Conservation (phyloP, 2,329 filamentous ascomycete species). For the Plectosphaerella plurivora region DNA sequence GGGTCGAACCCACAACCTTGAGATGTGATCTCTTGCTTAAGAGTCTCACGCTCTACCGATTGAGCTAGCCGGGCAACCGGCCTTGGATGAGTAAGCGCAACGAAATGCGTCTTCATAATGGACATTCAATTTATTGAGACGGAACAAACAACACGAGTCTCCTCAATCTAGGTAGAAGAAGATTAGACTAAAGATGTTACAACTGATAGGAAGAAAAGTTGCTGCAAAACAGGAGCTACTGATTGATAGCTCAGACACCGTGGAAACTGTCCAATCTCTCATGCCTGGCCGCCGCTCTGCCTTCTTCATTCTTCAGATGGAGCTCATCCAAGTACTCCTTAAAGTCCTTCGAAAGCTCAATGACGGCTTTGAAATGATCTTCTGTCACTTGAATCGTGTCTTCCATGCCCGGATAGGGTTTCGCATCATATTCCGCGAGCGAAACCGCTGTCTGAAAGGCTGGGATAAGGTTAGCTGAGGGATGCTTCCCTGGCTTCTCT, state of each 20-base stretch:
- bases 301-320: not conserved
- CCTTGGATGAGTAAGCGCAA: too few species aligned
- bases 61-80: slow-evolving; percentile 53
- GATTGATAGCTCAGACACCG: too few species aligned
- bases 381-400: slow-evolving; percentile 12
- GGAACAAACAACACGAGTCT: too few species aligned
- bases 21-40: slow-evolving; percentile 37
- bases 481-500: not conserved
- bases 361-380: slow-evolving; percentile 16
- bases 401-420: slow-evolving; percentile 11
- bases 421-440: slow-evolving; percentile 14
- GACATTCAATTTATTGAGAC: too few species aligned
- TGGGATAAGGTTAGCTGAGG: not conserved
- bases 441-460: slow-evolving; percentile 27
- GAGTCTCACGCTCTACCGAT: slow-evolving; percentile 72
- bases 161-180: too few species aligned
- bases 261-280: too few species aligned
- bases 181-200: too few species aligned
- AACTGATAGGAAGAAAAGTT: too few species aligned
- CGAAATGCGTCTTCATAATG: too few species aligned
- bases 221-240: too few species aligned
- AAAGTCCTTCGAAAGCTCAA: slow-evolving; percentile 17
- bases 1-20: slow-evolving; percentile 52
- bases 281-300: not conserved
- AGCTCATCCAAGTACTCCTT: slow-evolving; percentile 12